Percentiles rank a stretch among this genome's conserved stretches.
These are phyloP conservation scores for Ramaria sp. DNA, from an alignment of 768 basidiomycete species.

Conservation along the genomic window DNA sequence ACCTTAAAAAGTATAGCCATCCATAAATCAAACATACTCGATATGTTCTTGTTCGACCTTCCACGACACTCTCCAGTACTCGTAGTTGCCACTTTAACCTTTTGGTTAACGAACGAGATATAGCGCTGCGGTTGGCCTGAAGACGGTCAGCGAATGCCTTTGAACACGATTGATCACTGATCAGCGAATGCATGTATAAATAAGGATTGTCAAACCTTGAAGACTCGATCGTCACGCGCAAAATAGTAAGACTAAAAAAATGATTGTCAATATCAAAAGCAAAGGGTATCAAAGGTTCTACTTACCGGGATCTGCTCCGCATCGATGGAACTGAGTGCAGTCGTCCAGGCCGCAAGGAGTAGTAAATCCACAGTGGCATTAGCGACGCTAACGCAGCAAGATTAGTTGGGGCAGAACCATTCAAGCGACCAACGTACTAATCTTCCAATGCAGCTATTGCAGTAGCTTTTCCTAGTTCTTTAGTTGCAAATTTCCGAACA, in stretches of 20 bases:
- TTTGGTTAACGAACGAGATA: constrained; percentile 37
- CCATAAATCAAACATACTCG: constrained; percentile 33
- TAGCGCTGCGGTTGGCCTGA: constrained; percentile 24
- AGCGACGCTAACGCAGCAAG: constrained; percentile 43
- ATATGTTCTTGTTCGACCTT: constrained; percentile 55
- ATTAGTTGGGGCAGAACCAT: background rate
- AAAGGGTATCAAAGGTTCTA: background rate
- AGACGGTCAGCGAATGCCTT: constrained; percentile 29
- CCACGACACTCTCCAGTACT: constrained; percentile 49
- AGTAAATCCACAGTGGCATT: constrained; percentile 84
- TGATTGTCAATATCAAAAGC: background rate
- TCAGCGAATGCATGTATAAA: background rate
- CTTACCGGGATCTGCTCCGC: constrained; percentile 67
- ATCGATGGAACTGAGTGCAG: constrained; percentile 44
- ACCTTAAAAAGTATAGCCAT: background rate
- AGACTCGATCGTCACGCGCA: constrained; percentile 84
- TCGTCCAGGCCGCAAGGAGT: constrained; percentile 73
- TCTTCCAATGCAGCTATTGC: constrained; percentile 79
- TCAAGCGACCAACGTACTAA: constrained; percentile 44
- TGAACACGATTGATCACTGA: constrained; percentile 19
- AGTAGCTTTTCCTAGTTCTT: constrained; percentile 68
- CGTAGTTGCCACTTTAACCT: constrained; percentile 64
- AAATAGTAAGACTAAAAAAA: constrained; percentile 71
- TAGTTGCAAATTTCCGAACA: constrained; percentile 81
- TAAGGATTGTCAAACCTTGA: constrained; percentile 24